Base-by-base conservation (phyloP, 2,329 filamentous ascomycete species). In the Aureobasidium melanogenum region DNA sequence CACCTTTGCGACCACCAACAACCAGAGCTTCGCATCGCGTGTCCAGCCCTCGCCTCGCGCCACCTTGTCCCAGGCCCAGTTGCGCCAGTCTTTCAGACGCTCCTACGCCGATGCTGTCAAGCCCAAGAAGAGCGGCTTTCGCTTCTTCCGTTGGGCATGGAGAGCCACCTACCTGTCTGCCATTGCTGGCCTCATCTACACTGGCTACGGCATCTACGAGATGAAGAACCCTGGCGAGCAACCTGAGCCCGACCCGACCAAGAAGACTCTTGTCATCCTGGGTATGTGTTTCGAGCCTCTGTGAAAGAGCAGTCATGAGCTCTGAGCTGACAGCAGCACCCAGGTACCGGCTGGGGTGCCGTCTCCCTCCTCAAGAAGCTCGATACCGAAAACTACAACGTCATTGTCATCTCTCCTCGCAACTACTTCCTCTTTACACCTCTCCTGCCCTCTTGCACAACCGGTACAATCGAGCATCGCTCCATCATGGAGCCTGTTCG, bases 401-500 rank as follows among this genome's bases (percentile, higher is more conserved):
- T 97, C 76, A 77, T 97, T 73, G 91, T 99, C 74, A 90, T 99
- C 75, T 97, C 94, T 54, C 94, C 94, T 60, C 90, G 94, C 74
- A 99, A 99, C 80, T 99, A 96, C 84, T 99, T 99, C 86, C 88
- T 99, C 68, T 99, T 99, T 83, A 99, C 94, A 32, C 94, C 94
- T 63, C 86, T 99, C 63, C 85, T 99, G 64, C 94, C 94, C 66
- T 97, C 93, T 73, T 99, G 94, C 79, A 97, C 94, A 57, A 97
- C 93, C 67, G 94, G 94, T 70, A 88, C 91, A 69, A 94, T 99
- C 76, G 94, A 99, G 82, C 94, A 97, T 81, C 91, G 94, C 74
- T 97, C 92, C 72, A 99, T 99, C 77, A 99, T 99, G 94, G 94
- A 99, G 80, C 94, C 94, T 62, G 88, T 99, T 70, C 91, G 94